Evolutionary conservation across 2,329 filamentous ascomycete species (phyloP), one percentile per base, ranked within the genome.

Genomic region (Diplocarpon mali): DNA sequence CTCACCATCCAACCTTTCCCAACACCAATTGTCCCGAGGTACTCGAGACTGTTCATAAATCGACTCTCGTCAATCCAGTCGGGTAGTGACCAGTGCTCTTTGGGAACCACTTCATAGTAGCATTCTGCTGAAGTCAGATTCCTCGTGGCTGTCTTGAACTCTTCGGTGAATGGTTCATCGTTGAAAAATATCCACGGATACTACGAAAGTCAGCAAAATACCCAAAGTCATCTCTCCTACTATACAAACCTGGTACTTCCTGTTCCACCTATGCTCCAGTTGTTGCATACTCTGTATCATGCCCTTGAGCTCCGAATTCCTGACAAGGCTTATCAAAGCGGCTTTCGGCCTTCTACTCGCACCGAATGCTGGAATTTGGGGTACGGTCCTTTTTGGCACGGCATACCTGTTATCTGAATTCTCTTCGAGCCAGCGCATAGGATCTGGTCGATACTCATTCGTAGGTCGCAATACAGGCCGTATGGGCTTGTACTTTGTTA

Each of bases 1-100:
- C 85, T 93, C 66, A 93, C 69, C 27, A 87, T 94, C 67, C 95
- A 90, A 42, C 90, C 92, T 63, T 96, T 96, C 64, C 96, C 95
- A 65, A 96, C 93, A 69, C 95, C 92, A 64, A 83, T 81, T 62
- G 85, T 77, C 44, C 78, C 80, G 85, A 96, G 94, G 58, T 95
- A 86, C 68, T 95, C 81, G 48, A 90, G 83, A 48, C 90, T 86
- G 64, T 85, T 83, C 61, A 78, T 78, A 35, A 92, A 92, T 69
- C 85, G 90, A 45, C 93, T 83, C 67, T 94, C 83, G 63, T 96
- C 90, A 59, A 98, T 95, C 75, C 81, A 92, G 9, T 85, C 78
- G 1, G 92, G 92, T 69, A 92, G 94, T 0, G 86, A 93, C 92
- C 92, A 98, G 67, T 96, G 89, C 63, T 95, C 86, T 58, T 76